Evolutionary conservation across 2,329 filamentous ascomycete genomes (phyloP), one percentile per base, ranked within the genome.

Genomic region (Colletotrichum spinosum): DNA sequence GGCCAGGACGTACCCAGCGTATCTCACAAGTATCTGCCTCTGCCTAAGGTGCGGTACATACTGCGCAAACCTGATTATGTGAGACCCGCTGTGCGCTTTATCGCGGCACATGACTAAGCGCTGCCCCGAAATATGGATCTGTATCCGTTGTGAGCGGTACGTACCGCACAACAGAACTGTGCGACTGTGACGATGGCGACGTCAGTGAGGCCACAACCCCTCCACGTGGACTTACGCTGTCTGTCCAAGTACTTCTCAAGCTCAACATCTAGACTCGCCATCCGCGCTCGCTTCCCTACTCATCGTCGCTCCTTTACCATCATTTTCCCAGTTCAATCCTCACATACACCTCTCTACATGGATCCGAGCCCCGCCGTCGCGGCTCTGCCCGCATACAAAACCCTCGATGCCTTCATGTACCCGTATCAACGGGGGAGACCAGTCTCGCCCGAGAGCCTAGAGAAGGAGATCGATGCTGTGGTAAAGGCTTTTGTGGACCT

Each of bases 401-500:
- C 58, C 17, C 63, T 66, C 10, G 33, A 48, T 8, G 39, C 58
- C 58, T 66, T 57, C 13, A 25, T 25, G 25, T 25, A 25, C 25
- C 25, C 25, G 3, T 25, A 25, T 25, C 25, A 25, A 25, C 25
- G 25, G 25, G 25, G 25, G 3, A 25, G 25, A 25, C 25, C 25
- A 25, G 35, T 57, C 52, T 48, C 41, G 35, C 17, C 52, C 13
- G 48, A 10, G 11, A 41, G 15, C 53, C 41, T 49, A 8, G 15
- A 44, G 2, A 50, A 66, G 37, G 15, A 52, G 10, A 41, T 57
- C 6, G 52, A 57, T 6, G 55, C 61, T 9, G 60, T 61, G n/a
- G 64, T 72, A 8, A 51, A 66, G 11, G 38, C 49, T 1, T 57
- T 70, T 55, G 68, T 48, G 11, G 25, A 65, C 8, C 44, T 59